Evolutionary conservation across 305 asterid genomes (phyloP).

Genomic region (Lippia alba): DNA sequence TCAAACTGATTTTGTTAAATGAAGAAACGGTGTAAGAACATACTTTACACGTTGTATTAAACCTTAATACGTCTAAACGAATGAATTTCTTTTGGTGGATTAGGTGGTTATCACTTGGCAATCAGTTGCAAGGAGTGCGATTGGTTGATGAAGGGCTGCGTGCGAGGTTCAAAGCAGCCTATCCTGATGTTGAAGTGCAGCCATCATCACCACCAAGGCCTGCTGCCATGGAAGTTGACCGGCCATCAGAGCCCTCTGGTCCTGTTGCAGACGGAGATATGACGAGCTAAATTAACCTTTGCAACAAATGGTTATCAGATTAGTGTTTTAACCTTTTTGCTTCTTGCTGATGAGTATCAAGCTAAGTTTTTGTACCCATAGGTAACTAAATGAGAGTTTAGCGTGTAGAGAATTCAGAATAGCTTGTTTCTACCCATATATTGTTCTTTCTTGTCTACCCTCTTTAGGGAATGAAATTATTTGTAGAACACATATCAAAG

Average conservation of each 20-base stretch:
- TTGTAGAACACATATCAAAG: not conserved
- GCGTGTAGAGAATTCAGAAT: not conserved
- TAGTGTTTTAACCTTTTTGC: too few relatives aligned
- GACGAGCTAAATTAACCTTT: constrained; percentile 35
- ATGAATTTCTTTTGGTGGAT: constrained; percentile 1
- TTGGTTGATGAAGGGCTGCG: constrained; percentile 91
- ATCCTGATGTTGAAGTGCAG: constrained; percentile 95
- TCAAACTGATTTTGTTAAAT: too few relatives aligned
- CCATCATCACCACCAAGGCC: constrained; percentile 92
- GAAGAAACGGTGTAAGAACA: too few relatives aligned
- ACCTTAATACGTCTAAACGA: not conserved
- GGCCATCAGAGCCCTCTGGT: constrained; percentile 20
- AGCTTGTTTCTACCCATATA: not conserved
- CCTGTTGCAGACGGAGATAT: constrained; percentile 51
- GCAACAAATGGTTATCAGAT: not conserved
- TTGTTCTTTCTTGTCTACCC: not conserved
- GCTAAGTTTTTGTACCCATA: not conserved
- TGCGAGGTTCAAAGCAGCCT: constrained; percentile 97
- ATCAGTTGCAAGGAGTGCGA: constrained; percentile 89
- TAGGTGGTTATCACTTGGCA: constrained; percentile 99
- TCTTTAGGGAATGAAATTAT: not conserved
- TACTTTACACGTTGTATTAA: too few relatives aligned
- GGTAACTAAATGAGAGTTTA: not conserved
- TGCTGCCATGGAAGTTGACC: constrained; percentile 76
- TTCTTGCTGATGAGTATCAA: not conserved